Evolutionary conservation across 495 filamentous ascomycete species (phyloP).

Genomic region (Mytilinidion resinicola): DNA sequence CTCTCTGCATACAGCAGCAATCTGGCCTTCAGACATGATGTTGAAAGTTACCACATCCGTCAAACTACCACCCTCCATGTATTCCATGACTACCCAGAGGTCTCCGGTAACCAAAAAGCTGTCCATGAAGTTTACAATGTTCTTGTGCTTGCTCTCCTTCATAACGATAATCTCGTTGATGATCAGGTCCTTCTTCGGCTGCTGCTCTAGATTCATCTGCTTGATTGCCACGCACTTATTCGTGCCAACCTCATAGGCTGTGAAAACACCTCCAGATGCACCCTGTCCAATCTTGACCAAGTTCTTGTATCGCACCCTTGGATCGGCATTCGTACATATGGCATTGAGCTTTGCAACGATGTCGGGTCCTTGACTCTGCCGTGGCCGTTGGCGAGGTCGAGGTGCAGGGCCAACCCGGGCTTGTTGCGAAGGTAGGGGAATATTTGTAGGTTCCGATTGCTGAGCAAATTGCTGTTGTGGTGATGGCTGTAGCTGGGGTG

Average conservation of each 20-base stretch:
- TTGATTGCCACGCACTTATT: conserved; percentile 95
- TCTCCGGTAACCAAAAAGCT: conserved; percentile 84
- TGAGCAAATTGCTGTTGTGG: conserved; percentile 53
- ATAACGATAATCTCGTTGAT: conserved; percentile 99
- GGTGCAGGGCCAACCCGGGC: conserved; percentile 48
- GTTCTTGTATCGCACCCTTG: conserved; percentile 75
- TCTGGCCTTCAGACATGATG: conserved; percentile 96
- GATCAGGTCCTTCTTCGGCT: conserved; percentile 97
- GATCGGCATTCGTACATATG: conserved; percentile 86
- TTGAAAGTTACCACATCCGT: conserved; percentile 99
- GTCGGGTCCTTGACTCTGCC: conserved; percentile 70
- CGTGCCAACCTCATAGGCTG: conserved; percentile 74
- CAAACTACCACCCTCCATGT: conserved; percentile 96
- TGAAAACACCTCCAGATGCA: conserved; percentile 92
- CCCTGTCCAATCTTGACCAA: conserved; percentile 96
- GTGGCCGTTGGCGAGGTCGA: conserved; percentile 66
- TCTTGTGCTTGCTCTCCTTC: conserved; percentile 97
- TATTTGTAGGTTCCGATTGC: conserved; percentile 48
- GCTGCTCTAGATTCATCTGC: conserved; percentile 98
- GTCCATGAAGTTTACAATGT: conserved; percentile 99
- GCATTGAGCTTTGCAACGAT: conserved; percentile 74
- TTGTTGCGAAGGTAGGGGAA: conserved; percentile 46
- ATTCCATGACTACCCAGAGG: conserved; percentile 99
- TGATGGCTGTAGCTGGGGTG: conserved; percentile 42
- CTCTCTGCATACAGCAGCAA: conserved; percentile 90